phyloP scores from a whole-genome alignment of 2,329 filamentous ascomycete genomes.

The Xylariaceae sp. region DNA sequence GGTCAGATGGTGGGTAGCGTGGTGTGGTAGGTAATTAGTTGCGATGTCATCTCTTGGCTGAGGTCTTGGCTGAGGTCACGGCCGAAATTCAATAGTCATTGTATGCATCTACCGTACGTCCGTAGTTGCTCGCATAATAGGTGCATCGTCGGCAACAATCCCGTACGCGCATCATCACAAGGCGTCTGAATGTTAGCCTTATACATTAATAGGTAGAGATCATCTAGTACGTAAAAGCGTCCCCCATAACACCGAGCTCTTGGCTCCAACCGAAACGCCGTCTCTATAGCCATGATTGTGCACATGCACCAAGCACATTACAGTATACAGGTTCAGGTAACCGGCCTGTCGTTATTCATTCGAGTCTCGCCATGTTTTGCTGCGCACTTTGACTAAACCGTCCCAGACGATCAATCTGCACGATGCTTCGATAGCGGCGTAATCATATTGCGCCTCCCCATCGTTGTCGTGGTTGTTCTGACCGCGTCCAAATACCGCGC shows the following conservation, averaged over 20 bases:
- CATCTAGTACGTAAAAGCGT: not conserved
- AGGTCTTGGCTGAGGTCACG: too few species aligned
- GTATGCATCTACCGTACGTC: too few species aligned
- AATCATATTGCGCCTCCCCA: not conserved
- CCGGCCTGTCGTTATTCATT: not conserved
- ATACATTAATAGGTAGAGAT: too few species aligned
- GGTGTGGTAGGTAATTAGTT: too few species aligned
- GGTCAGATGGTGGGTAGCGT: too few species aligned
- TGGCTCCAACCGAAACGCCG: slow-evolving; percentile 9
- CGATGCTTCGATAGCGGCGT: not conserved
- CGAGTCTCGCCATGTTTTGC: not conserved
- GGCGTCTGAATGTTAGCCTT: too few species aligned
- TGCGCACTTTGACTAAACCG: not conserved
- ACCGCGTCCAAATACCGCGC: not conserved
- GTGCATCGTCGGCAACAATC: too few species aligned
- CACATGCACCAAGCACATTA: slow-evolving; percentile 5
- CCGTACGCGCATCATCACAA: too few species aligned
- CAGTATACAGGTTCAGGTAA: not conserved
- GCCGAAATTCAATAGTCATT: too few species aligned
- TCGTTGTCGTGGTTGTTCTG: not conserved
- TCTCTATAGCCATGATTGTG: slow-evolving; percentile 10
- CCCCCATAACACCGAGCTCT: not conserved
- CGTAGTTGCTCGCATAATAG: too few species aligned
- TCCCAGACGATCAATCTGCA: not conserved
- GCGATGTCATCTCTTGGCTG: too few species aligned